Percentiles rank a stretch among this genome's conserved stretches.
Conservation (phyloP, 2,329 filamentous ascomycete species). For the Dendryphion nanum region DNA sequence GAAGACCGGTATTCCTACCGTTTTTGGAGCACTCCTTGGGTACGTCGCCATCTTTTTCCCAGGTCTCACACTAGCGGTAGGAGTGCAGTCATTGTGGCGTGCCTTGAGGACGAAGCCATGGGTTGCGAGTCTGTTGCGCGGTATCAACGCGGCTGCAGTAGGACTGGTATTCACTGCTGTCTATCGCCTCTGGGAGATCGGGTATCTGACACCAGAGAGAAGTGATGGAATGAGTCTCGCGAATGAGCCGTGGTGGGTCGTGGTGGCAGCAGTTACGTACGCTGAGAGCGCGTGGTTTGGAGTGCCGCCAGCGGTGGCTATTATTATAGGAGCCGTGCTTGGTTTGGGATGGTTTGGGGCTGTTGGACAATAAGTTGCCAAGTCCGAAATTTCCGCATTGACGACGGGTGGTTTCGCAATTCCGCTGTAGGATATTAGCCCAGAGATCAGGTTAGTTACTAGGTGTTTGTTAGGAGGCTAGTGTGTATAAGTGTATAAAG, state of each 20-base stretch:
- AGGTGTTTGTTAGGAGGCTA: too few species aligned
- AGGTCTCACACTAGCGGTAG: slow-evolving; percentile 38
- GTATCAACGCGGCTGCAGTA: slow-evolving; percentile 44
- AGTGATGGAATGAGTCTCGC: slow-evolving; percentile 37
- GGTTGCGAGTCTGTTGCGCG: slow-evolving; percentile 36
- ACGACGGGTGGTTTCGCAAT: too few species aligned
- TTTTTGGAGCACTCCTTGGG: slow-evolving; percentile 37
- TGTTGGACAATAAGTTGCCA: slow-evolving; percentile 16
- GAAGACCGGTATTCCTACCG: slow-evolving; percentile 21
- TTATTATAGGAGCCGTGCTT: slow-evolving; percentile 39
- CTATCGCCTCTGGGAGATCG: slow-evolving; percentile 46
- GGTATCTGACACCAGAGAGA: slow-evolving; percentile 39
- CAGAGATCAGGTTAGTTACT: too few species aligned
- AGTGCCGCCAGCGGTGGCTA: slow-evolving; percentile 40
- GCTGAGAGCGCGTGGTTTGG: slow-evolving; percentile 42
- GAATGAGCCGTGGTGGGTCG: slow-evolving; percentile 46
- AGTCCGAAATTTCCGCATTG: too few species aligned
- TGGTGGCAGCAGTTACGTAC: slow-evolving; percentile 43
- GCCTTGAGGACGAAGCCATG: slow-evolving; percentile 33
- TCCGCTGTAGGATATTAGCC: too few species aligned
- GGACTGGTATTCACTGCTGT: slow-evolving; percentile 47
- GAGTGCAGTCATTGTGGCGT: slow-evolving; percentile 40
- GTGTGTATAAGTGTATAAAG: too few species aligned
- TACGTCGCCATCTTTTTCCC: slow-evolving; percentile 44
- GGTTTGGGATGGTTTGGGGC: slow-evolving; percentile 43